Evolutionary conservation across 192 early-diverging fungal species (phyloP).

Genomic region (Entomortierella lignicola): DNA sequence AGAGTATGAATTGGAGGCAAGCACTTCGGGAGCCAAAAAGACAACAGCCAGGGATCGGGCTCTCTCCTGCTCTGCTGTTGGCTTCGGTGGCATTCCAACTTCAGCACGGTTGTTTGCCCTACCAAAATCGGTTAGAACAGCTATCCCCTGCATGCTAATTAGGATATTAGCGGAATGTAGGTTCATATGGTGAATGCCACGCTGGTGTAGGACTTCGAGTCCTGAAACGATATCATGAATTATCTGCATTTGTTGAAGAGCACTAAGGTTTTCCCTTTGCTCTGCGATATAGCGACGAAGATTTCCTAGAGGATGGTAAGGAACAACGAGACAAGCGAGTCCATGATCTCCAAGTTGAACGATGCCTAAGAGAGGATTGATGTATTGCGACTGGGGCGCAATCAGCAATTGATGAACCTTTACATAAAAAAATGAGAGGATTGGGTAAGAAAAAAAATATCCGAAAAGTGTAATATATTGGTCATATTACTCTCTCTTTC

Average conservation of each 20-base stretch:
- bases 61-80: constrained; percentile 23
- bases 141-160: constrained; percentile 29
- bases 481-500: too few species aligned
- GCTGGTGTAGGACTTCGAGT: constrained; percentile 43
- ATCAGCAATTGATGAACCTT: constrained; percentile 40
- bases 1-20: constrained; percentile 37
- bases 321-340: constrained; percentile 32
- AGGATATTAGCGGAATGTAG: constrained; percentile 45
- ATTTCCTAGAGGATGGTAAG: constrained; percentile 42
- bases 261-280: constrained; percentile 28
- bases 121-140: constrained; percentile 40
- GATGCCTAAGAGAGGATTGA: constrained; percentile 30
- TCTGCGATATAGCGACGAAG: constrained; percentile 35
- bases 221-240: constrained; percentile 43
- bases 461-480: too few species aligned
- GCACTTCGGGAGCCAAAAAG: constrained; percentile 43
- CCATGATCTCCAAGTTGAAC: constrained; percentile 43
- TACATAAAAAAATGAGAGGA: not conserved
- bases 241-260: constrained; percentile 43
- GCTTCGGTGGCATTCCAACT: constrained; percentile 42
- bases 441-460: not conserved
- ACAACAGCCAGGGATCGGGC: constrained; percentile 34
- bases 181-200: constrained; percentile 38
- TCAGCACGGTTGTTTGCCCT: constrained; percentile 32
- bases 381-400: constrained; percentile 30